Evolutionary conservation across 345 rosid species (phyloP).

Genomic region (Nasturtium officinale): DNA sequence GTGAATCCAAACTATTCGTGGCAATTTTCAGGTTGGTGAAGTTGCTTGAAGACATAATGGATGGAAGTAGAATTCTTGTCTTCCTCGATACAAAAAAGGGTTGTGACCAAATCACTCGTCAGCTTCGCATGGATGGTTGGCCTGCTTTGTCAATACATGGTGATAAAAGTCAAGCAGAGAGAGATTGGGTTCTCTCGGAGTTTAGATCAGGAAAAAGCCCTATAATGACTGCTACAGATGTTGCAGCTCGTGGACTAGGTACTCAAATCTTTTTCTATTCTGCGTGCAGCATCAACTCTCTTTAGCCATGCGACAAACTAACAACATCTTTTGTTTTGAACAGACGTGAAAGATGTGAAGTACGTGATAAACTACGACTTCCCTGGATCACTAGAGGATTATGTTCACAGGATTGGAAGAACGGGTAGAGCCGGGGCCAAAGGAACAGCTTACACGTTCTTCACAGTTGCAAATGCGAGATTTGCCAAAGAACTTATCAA

Average conservation of each 20-base stretch:
- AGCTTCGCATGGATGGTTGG: conserved; percentile 99
- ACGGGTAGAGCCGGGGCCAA: conserved; percentile 99
- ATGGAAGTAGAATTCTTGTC: conserved; percentile 93
- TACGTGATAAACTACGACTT: conserved; percentile 97
- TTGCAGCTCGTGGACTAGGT: conserved; percentile 99
- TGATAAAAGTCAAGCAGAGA: conserved; percentile 99
- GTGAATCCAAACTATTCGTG: conserved; percentile 5
- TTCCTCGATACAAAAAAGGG: conserved; percentile 98
- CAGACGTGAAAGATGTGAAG: conserved; percentile 97
- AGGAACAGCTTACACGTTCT: conserved; percentile 98
- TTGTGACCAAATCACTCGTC: conserved; percentile 96
- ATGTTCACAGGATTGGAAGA: conserved; percentile 96
- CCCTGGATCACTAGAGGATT: conserved; percentile 98
- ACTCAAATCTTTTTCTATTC: neutral
- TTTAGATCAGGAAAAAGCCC: conserved; percentile 98
- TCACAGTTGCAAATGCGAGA: conserved; percentile 95
- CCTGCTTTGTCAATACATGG: conserved; percentile 99
- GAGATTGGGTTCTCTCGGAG: conserved; percentile 99
- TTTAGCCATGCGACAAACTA: neutral
- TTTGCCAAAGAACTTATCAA: conserved; percentile 87
- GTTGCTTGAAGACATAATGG: conserved; percentile 98
- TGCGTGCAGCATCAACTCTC: neutral
- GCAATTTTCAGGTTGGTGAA: conserved; percentile 69
- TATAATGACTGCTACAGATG: conserved; percentile 99
- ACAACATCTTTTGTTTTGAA: conserved; percentile 33